Evolutionary conservation across 2,329 filamentous ascomycete species (phyloP).

Genomic region (Sphaerostilbella broomeana): DNA sequence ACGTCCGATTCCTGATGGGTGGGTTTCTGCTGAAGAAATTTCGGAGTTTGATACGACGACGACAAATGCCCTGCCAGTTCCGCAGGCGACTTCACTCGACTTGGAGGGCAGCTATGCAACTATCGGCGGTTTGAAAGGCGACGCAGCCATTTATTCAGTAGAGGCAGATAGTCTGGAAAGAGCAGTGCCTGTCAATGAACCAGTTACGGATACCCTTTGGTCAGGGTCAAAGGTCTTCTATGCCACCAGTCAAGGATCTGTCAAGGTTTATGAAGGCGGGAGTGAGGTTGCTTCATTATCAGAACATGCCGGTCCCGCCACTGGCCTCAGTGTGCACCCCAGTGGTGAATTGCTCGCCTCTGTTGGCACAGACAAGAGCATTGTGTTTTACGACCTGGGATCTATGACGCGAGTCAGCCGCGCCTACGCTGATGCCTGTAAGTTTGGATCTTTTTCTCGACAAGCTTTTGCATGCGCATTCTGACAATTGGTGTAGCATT

Average conservation of each 20-base stretch:
- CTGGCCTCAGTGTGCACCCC: constrained; percentile 73
- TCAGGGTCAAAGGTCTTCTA: constrained; percentile 62
- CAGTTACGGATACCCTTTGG: constrained; percentile 62
- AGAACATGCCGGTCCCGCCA: constrained; percentile 79
- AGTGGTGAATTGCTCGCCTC: constrained; percentile 78
- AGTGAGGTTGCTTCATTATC: constrained; percentile 61
- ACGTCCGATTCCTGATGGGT: constrained; percentile 75
- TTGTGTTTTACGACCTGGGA: constrained; percentile 78
- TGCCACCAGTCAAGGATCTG: constrained; percentile 65
- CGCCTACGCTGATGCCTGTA: constrained; percentile 73
- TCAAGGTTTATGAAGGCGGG: constrained; percentile 74
- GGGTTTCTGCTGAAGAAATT: constrained; percentile 72
- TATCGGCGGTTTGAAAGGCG: constrained; percentile 67
- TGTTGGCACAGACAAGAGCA: constrained; percentile 85
- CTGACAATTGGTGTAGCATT: constrained; percentile 46
- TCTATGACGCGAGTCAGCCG: constrained; percentile 64
- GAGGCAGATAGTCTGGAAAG: constrained; percentile 61
- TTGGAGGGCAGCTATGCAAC: constrained; percentile 59
- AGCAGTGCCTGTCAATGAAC: constrained; percentile 58
- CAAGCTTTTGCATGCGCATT: not conserved
- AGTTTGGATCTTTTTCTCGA: constrained; percentile 30
- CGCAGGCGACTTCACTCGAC: constrained; percentile 43
- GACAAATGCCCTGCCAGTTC: constrained; percentile 41
- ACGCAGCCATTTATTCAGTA: constrained; percentile 69
- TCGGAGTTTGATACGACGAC: constrained; percentile 39